Evolutionary conservation across 306 rosid species (phyloP).

Genomic region (Leucaena leucocephala): DNA sequence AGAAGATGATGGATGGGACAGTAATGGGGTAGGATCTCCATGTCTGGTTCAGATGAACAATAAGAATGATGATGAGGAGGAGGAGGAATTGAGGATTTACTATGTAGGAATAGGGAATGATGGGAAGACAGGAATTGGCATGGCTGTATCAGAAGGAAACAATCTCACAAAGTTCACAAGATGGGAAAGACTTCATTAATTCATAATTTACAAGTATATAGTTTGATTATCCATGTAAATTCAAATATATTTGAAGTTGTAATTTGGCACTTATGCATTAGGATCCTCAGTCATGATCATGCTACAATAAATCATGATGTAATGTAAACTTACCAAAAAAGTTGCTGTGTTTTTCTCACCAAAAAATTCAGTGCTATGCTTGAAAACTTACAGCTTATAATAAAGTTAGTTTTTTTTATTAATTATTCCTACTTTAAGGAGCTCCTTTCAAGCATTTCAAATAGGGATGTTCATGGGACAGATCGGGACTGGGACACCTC

Average conservation of each 20-base stretch:
- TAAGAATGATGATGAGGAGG: neutral
- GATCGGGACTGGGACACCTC: too few species aligned
- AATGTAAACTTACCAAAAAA: too few species aligned
- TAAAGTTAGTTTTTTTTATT: too few species aligned
- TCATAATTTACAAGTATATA: conserved; percentile 15
- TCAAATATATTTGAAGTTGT: neutral
- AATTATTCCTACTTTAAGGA: too few species aligned
- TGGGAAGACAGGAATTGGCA: conserved; percentile 39
- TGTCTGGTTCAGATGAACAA: conserved; percentile 34
- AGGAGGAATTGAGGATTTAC: conserved; percentile 31
- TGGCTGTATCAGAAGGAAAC: conserved; percentile 39
- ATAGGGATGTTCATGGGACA: too few species aligned
- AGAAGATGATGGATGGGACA: conserved; percentile 34
- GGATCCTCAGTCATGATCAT: neutral
- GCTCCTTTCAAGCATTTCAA: too few species aligned
- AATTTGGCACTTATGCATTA: neutral
- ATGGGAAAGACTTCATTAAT: conserved; percentile 29
- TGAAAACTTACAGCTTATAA: too few species aligned
- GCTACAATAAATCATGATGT: neutral
- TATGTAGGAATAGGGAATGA: conserved; percentile 32
- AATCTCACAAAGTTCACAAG: conserved; percentile 22
- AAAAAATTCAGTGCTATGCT: too few species aligned
- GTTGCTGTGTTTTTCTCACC: too few species aligned
- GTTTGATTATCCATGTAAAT: conserved; percentile 12
- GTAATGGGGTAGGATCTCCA: conserved; percentile 36